Conservation (phyloP, 331 rosid species). For the Spiraea crenata region DNA sequence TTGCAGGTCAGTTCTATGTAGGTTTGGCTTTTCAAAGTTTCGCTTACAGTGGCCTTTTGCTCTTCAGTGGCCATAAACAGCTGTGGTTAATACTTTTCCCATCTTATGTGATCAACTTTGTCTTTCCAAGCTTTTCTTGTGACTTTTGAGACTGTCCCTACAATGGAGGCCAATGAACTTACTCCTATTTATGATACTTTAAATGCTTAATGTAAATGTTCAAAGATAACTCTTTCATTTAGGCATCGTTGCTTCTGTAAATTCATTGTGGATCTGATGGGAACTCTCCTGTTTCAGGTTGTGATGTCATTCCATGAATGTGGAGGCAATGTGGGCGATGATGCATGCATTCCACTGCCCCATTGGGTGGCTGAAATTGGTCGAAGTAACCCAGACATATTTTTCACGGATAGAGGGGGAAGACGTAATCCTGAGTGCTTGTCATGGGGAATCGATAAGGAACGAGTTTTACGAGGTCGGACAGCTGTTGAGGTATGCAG, state of each 20-base stretch:
- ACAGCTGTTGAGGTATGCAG: constrained; percentile 85
- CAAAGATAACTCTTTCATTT: neutral
- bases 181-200: neutral
- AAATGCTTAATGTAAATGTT: neutral
- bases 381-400: constrained; percentile 88
- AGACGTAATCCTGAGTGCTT: constrained; percentile 96
- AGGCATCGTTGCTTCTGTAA: neutral
- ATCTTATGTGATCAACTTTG: neutral
- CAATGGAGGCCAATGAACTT: neutral
- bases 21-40: neutral
- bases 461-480: constrained; percentile 89
- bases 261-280: neutral
- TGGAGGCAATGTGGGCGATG: constrained; percentile 96
- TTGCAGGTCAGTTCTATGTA: constrained; percentile 57
- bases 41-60: neutral
- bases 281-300: constrained; percentile 47
- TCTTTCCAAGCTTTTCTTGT: neutral
- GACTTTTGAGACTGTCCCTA: neutral
- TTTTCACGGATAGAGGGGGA: constrained; percentile 94
- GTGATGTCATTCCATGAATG: constrained; percentile 97
- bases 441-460: constrained; percentile 96
- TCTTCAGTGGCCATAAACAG: neutral
- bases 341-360: constrained; percentile 93
- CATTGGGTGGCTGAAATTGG: constrained; percentile 99
- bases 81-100: neutral